Evolutionary conservation across 2,329 filamentous ascomycete genomes (phyloP).

Genomic region (Ilyonectria sp.): DNA sequence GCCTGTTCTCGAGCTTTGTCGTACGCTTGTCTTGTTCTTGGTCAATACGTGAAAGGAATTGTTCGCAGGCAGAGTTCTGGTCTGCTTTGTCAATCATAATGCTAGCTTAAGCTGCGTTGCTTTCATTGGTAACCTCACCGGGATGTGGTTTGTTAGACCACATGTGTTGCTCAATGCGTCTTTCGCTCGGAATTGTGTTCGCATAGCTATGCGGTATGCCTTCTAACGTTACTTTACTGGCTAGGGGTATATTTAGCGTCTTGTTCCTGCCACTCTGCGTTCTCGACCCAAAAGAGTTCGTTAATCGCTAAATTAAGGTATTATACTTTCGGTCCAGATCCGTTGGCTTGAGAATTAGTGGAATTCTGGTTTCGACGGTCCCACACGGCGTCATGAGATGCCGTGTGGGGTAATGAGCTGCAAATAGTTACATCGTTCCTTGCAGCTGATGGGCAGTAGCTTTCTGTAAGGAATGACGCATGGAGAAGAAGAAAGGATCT

Average conservation of each 20-base stretch:
- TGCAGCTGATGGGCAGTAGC: not conserved
- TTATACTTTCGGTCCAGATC: not conserved
- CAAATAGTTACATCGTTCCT: not conserved
- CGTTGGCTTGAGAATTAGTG: not conserved
- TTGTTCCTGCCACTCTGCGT: not conserved
- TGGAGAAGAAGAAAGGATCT: not conserved
- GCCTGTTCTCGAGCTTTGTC: too few relatives aligned
- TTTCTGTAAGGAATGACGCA: not conserved
- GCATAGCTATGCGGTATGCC: not conserved
- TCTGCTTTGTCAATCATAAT: too few relatives aligned
- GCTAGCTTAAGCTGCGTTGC: too few relatives aligned
- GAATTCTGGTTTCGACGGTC: not conserved
- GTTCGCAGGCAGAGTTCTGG: too few relatives aligned
- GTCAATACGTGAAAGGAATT: too few relatives aligned
- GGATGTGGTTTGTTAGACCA: not conserved
- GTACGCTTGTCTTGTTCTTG: too few relatives aligned
- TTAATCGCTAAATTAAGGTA: not conserved
- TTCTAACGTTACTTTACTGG: not conserved
- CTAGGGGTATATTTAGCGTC: not conserved
- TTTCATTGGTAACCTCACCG: too few relatives aligned
- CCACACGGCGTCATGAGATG: constrained; percentile 2
- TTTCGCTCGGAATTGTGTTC: not conserved
- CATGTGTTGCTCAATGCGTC: not conserved
- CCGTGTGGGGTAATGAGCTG: not conserved
- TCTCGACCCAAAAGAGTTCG: not conserved